Percentiles rank a stretch among this genome's conserved stretches.
phyloP scores from a whole-genome alignment of 2,329 filamentous ascomycete genomes.

The Ophiosphaerella narmari region DNA sequence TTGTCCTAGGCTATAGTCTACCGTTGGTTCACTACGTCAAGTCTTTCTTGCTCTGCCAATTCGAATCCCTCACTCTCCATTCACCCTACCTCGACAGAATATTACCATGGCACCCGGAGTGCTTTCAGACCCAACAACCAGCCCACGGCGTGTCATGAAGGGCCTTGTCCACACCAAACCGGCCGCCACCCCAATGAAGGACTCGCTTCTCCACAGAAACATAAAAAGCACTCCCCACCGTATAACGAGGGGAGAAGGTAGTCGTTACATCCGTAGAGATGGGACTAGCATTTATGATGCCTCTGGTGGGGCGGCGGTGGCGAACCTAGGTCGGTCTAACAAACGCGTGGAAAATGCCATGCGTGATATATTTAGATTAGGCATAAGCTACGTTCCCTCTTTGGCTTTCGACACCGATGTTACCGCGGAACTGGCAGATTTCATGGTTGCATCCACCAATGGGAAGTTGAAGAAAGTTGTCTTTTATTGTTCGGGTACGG shows the following conservation, averaged over 20 bases:
- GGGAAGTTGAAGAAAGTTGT: slow-evolving; percentile 60
- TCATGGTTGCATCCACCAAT: slow-evolving; percentile 57
- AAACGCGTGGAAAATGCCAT: slow-evolving; percentile 65
- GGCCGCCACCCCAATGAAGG: no score
- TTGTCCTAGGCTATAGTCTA: no score
- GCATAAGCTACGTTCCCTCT: slow-evolving; percentile 64
- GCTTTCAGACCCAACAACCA: not conserved
- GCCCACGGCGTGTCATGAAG: no score
- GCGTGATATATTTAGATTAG: slow-evolving; percentile 58
- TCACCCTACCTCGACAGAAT: no score
- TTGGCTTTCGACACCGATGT: slow-evolving; percentile 61
- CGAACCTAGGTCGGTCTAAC: slow-evolving; percentile 71
- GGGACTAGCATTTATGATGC: slow-evolving; percentile 69
- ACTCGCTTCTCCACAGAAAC: not conserved
- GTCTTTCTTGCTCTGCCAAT: no score
- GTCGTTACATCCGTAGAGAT: slow-evolving; percentile 54
- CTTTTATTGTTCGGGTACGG: slow-evolving; percentile 62
- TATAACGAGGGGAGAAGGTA: slow-evolving; percentile 54
- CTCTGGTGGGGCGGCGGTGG: slow-evolving; percentile 73
- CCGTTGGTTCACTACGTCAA: no score
- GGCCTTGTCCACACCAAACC: no score
- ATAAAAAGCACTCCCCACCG: slow-evolving; percentile 36
- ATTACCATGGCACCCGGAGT: slow-evolving; percentile 6
- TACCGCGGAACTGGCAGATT: slow-evolving; percentile 58
- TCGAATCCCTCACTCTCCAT: no score